These are phyloP conservation scores for Zymoseptoria brevis DNA, from an alignment of 2,329 filamentous ascomycete species.

Conservation along the genomic window DNA sequence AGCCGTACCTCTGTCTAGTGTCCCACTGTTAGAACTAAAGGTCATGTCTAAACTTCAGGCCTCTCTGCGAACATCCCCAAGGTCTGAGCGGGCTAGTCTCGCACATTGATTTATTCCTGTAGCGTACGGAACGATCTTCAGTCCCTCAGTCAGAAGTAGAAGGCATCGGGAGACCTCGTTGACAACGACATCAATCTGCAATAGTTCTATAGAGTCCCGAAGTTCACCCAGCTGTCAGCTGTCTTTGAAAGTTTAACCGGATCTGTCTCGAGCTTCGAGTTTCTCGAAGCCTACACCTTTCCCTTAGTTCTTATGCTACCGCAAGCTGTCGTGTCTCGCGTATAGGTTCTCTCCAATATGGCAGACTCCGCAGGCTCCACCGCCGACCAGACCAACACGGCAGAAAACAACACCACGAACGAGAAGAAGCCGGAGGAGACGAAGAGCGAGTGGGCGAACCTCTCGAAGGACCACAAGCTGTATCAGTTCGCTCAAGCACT, in stretches of 20 bases:
- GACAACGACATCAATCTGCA: too few species aligned
- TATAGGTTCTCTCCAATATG: neutral
- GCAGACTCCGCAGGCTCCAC: neutral
- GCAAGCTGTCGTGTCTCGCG: neutral
- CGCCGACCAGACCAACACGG: slow-evolving; percentile 5
- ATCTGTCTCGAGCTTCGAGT: neutral
- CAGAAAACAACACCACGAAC: slow-evolving; percentile 3
- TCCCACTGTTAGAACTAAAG: too few species aligned
- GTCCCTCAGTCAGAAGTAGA: too few species aligned
- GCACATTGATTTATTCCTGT: too few species aligned
- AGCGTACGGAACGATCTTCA: too few species aligned
- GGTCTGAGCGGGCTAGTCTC: too few species aligned
- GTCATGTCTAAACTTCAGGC: too few species aligned
- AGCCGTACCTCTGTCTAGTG: too few species aligned
- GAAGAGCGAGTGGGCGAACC: slow-evolving; percentile 16
- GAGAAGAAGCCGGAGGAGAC: slow-evolving; percentile 7
- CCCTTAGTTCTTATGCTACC: neutral
- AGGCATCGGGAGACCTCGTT: too few species aligned
- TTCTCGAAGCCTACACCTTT: neutral
- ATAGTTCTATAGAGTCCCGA: neutral
- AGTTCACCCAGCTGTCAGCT: neutral
- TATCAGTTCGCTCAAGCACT: slow-evolving; percentile 49
- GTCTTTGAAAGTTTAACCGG: neutral
- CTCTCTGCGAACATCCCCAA: too few species aligned
- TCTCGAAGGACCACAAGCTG: slow-evolving; percentile 21